Conservation (phyloP, 306 rosid genomes). For the Albizia julibrissin region DNA sequence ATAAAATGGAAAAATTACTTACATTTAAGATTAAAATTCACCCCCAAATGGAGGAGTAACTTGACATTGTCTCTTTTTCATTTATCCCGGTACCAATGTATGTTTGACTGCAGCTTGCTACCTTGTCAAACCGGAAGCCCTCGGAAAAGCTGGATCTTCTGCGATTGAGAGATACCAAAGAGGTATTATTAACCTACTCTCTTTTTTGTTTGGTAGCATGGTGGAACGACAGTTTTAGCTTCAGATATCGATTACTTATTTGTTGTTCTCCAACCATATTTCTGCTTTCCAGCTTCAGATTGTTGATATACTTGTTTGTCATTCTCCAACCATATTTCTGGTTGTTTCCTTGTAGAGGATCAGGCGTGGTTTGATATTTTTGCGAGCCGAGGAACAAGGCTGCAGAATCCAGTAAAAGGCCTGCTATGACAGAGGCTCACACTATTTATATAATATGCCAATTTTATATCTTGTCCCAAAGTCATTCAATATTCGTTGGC, state of each 20-base stretch:
- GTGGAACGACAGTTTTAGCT: not conserved
- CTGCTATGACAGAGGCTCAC: conserved; percentile 14
- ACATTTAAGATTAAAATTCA: too few species aligned
- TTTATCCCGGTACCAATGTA: conserved; percentile 21
- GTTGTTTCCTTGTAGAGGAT: conserved; percentile 61
- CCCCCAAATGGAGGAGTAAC: not conserved
- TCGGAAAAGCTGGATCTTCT: conserved; percentile 81
- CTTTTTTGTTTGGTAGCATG: not conserved
- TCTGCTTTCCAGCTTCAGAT: not conserved
- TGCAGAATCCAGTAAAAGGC: conserved; percentile 67
- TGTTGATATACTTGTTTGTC: not conserved
- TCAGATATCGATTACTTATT: not conserved
- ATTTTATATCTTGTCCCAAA: conserved; percentile 31
- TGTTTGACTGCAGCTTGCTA: conserved; percentile 62
- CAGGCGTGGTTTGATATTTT: conserved; percentile 67
- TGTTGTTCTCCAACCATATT: not conserved
- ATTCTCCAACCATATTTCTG: not conserved
- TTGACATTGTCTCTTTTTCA: not conserved
- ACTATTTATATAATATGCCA: not conserved
- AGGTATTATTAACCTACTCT: conserved; percentile 51
- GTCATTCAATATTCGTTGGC: conserved; percentile 69
- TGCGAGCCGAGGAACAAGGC: conserved; percentile 65
- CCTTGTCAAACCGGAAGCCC: conserved; percentile 81
- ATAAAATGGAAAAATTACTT: too few species aligned
- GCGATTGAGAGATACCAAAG: conserved; percentile 71